phyloP scores from a whole-genome alignment of 2,329 filamentous ascomycete species.

The Atkinsonella hypoxylon region DNA sequence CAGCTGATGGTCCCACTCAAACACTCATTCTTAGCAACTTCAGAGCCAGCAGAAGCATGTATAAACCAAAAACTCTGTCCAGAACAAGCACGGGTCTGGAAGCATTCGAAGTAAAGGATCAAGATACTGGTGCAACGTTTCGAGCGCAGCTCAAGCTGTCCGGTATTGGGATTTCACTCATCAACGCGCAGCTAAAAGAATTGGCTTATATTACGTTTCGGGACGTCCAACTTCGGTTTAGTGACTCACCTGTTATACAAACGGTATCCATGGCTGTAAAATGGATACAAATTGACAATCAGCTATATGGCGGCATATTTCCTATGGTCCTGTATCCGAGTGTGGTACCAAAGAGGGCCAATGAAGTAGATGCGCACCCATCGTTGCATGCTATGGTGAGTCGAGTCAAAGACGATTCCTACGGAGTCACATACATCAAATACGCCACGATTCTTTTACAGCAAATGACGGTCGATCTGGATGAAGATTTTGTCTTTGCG shows the following conservation, averaged over 20 bases:
- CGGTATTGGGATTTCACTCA: constrained; percentile 82
- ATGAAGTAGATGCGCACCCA: constrained; percentile 91
- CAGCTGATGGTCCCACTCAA: constrained; percentile 89
- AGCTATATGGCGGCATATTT: constrained; percentile 96
- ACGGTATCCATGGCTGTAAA: constrained; percentile 85
- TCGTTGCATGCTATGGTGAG: constrained; percentile 88
- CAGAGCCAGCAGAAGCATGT: constrained; percentile 84
- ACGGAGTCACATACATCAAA: constrained; percentile 96
- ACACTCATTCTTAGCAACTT: constrained; percentile 91
- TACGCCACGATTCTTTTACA: constrained; percentile 89
- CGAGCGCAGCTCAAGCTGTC: constrained; percentile 78
- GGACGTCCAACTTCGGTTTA: constrained; percentile 82
- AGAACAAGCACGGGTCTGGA: constrained; percentile 39
- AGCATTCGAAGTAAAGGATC: constrained; percentile 81
- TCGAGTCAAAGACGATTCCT: constrained; percentile 94
- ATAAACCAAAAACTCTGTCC: constrained; percentile 46
- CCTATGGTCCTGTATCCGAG: constrained; percentile 94
- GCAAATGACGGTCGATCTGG: constrained; percentile 95
- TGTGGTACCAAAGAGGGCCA: constrained; percentile 92
- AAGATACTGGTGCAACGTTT: constrained; percentile 80
- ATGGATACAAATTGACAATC: constrained; percentile 98
- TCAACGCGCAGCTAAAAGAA: constrained; percentile 86
- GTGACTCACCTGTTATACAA: constrained; percentile 87
- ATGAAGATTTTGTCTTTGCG: constrained; percentile 96
- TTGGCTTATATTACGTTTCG: constrained; percentile 87